A percentile compares a stretch with the other conserved stretches of the same genome.
Evolutionary conservation across 2,329 filamentous ascomycete genomes (phyloP).

Genomic region (Tolypocladium pustulatum): DNA sequence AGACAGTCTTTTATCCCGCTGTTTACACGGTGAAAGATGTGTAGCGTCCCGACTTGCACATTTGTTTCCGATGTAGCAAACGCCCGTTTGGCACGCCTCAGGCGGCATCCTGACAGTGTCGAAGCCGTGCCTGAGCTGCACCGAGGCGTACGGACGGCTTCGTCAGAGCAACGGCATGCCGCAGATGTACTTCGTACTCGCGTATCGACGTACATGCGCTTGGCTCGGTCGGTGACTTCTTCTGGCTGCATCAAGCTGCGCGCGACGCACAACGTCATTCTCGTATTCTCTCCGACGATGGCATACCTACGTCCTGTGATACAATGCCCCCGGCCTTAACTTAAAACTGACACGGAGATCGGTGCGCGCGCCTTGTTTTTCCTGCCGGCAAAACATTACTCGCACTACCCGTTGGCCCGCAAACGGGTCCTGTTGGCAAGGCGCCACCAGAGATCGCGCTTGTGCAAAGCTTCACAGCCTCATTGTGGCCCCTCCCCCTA

Average conservation of each 20-base stretch:
- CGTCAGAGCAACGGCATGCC: neutral
- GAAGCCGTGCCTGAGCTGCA: neutral
- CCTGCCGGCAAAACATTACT: neutral
- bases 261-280: neutral
- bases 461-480: neutral
- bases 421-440: neutral
- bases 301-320: neutral
- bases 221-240: neutral
- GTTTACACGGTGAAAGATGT: neutral
- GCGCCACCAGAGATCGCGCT: neutral
- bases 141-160: neutral
- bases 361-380: neutral
- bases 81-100: neutral
- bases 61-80: neutral
- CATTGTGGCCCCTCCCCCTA: neutral
- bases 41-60: neutral
- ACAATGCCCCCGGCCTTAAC: neutral
- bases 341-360: neutral
- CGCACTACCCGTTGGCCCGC: neutral
- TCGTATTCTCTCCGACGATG: neutral
- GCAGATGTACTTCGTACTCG: neutral
- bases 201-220: too few relatives aligned
- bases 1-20: neutral
- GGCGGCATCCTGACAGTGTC: neutral
- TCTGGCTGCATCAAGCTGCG: neutral